Evolutionary conservation across 805 yeast species (phyloP).

Genomic region (Starmerella riodocensis): DNA sequence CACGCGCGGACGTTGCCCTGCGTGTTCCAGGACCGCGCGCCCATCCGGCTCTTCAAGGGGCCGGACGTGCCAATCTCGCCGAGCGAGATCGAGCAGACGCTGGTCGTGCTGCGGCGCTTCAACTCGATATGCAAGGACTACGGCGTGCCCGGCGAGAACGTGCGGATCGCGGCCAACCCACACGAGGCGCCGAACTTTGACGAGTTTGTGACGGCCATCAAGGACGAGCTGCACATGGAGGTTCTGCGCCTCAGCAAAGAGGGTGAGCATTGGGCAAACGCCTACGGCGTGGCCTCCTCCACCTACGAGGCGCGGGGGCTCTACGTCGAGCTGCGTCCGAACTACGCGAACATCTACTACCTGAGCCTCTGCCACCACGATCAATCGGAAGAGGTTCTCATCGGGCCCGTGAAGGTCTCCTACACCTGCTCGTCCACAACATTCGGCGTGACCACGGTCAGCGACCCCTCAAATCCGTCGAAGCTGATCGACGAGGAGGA

Average conservation of each 20-base stretch:
- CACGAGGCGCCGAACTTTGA: constrained; percentile 54
- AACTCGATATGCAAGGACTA: constrained; percentile 59
- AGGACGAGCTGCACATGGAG: constrained; percentile 51
- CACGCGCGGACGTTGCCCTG: constrained; percentile 70
- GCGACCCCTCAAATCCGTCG: neutral
- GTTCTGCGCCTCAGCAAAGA: constrained; percentile 46
- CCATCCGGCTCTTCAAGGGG: constrained; percentile 49
- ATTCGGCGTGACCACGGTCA: neutral
- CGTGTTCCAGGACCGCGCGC: constrained; percentile 59
- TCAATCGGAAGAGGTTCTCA: neutral
- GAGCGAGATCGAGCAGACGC: constrained; percentile 45
- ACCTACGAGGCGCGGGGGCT: constrained; percentile 54
- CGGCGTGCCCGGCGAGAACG: constrained; percentile 46
- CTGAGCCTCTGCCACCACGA: constrained; percentile 28
- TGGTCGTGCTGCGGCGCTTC: constrained; percentile 53
- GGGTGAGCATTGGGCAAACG: constrained; percentile 51
- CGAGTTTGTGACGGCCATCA: constrained; percentile 44
- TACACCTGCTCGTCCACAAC: neutral
- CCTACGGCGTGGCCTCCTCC: constrained; percentile 63
- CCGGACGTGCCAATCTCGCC: constrained; percentile 12
- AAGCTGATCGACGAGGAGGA: neutral
- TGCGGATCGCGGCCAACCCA: constrained; percentile 65
- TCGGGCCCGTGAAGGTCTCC: constrained; percentile 7
- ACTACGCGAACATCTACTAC: constrained; percentile 59
- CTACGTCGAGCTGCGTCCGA: constrained; percentile 64